Evolutionary conservation across 495 filamentous ascomycete genomes (phyloP).

Genomic region (Aspergillus funiculosus): DNA sequence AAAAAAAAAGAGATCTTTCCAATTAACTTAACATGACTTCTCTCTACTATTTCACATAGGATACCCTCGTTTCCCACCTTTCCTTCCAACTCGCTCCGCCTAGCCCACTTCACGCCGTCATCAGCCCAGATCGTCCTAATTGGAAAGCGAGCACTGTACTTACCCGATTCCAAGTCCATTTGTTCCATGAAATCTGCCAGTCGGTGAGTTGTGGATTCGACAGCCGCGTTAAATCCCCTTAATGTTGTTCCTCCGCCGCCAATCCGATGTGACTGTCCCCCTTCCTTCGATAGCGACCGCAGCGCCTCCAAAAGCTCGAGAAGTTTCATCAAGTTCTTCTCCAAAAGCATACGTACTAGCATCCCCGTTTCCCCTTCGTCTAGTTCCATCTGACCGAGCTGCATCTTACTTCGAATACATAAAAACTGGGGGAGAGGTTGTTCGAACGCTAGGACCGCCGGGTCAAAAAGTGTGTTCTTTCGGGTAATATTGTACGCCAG

Average conservation of each 20-base stretch:
- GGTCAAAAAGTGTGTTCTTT: conserved; percentile 24
- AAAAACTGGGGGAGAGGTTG: conserved; percentile 23
- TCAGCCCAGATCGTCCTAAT: not conserved
- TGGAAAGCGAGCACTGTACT: not conserved
- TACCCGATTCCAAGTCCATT: conserved; percentile 19
- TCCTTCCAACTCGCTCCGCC: not conserved
- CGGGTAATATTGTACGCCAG: conserved; percentile 27
- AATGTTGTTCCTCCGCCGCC: conserved; percentile 13
- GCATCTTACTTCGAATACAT: conserved; percentile 30
- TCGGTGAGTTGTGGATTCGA: conserved; percentile 23
- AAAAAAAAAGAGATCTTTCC: no score
- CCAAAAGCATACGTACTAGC: conserved; percentile 25
- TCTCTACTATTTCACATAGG: no score
- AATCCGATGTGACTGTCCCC: conserved; percentile 11
- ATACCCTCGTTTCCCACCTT: no score
- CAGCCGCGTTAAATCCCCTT: conserved; percentile 22
- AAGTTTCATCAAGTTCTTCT: conserved; percentile 23
- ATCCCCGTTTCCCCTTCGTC: conserved; percentile 27
- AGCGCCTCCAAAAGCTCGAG: conserved; percentile 24
- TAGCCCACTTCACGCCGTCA: conserved; percentile 7
- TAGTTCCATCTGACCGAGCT: conserved; percentile 28
- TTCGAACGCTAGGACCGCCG: conserved; percentile 21
- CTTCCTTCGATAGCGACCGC: conserved; percentile 16
- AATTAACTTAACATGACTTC: no score
- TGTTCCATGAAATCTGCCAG: conserved; percentile 26